These are phyloP conservation scores for Podospora pseudoanserina DNA, from an alignment of 495 filamentous ascomycete species.

Conservation along the genomic window DNA sequence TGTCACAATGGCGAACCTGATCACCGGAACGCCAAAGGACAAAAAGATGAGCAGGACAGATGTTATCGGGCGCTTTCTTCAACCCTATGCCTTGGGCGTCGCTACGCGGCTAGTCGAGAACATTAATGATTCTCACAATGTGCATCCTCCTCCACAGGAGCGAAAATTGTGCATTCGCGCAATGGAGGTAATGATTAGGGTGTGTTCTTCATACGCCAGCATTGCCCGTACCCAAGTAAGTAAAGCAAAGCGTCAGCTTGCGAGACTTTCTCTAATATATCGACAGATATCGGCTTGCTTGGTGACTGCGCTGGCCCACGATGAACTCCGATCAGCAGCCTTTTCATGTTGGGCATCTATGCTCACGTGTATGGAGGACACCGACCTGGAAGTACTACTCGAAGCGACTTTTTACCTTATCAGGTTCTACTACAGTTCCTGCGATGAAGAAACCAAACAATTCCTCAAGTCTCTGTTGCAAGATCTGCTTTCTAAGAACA, in stretches of 20 bases:
- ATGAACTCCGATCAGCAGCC: conserved; percentile 67
- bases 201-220: conserved; percentile 64
- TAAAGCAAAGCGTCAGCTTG: conserved; percentile 8
- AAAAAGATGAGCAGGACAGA: conserved; percentile 49
- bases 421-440: conserved; percentile 69
- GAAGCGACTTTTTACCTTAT: conserved; percentile 88
- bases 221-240: conserved; percentile 82
- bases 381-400: conserved; percentile 72
- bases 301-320: conserved; percentile 71
- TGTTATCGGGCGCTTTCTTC: conserved; percentile 73
- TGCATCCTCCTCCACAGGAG: conserved; percentile 52
- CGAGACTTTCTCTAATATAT: conserved; percentile 2
- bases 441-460: conserved; percentile 57
- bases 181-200: conserved; percentile 80
- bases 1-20: conserved; percentile 61
- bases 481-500: conserved; percentile 60
- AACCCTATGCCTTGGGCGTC: conserved; percentile 81
- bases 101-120: conserved; percentile 76
- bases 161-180: conserved; percentile 72
- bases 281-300: conserved; percentile 78
- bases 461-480: conserved; percentile 58
- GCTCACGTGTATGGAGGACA: conserved; percentile 65
- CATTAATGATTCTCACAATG: conserved; percentile 66
- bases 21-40: conserved; percentile 46
- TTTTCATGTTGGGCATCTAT: conserved; percentile 82